phyloP scores from a whole-genome alignment of 208 protist genomes.

The Leishmania aethiopica region DNA sequence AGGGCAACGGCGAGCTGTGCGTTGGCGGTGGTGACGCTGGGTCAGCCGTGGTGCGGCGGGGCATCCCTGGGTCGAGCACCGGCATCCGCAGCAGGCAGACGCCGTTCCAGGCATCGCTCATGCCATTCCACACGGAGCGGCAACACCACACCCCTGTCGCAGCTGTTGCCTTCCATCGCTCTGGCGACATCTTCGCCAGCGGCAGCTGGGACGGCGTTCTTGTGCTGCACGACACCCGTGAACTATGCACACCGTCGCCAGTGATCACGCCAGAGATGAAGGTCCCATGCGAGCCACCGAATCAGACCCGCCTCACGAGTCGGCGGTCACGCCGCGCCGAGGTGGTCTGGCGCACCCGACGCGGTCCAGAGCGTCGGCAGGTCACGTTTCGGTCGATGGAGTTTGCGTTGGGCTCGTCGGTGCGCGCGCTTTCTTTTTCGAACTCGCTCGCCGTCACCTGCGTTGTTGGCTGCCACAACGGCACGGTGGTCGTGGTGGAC shows the following conservation, averaged over 20 bases:
- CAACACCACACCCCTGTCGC: conserved; percentile 70
- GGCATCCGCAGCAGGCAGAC: not conserved
- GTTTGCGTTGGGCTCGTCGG: conserved; percentile 37
- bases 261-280: conserved; percentile 9
- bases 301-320: not conserved
- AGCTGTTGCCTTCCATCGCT: conserved; percentile 61
- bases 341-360: conserved; percentile 10
- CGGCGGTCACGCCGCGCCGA: not conserved
- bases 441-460: conserved; percentile 78
- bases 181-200: conserved; percentile 74
- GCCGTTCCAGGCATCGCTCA: not conserved
- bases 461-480: conserved; percentile 67
- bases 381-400: conserved; percentile 16
- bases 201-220: conserved; percentile 74
- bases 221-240: conserved; percentile 49
- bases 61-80: not conserved
- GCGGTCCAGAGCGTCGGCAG: conserved; percentile 13
- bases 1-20: not conserved
- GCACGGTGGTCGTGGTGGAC: conserved; percentile 66
- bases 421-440: conserved; percentile 62
- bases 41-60: not conserved
- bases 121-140: conserved; percentile 49
- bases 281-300: not conserved
- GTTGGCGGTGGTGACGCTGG: not conserved
- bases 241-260: conserved; percentile 18